Conservation (phyloP, 2,329 filamentous ascomycete species). For the Macroventuria anomochaeta region DNA sequence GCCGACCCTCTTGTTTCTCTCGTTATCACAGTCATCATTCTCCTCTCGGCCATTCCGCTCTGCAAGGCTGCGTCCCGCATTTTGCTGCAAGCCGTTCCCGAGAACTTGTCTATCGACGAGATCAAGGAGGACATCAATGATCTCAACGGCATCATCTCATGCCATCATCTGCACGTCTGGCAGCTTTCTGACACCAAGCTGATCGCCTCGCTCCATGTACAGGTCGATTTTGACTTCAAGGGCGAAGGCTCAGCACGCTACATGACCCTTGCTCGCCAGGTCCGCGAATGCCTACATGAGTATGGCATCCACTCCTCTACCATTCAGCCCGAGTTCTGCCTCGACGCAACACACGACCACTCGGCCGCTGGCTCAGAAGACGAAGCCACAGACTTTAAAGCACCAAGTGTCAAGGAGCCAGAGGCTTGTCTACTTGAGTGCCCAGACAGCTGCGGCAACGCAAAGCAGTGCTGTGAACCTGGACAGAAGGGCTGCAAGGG, state of each 20-base stretch:
- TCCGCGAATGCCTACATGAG: conserved; percentile 86
- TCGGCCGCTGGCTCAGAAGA: conserved; percentile 42
- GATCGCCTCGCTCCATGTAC: conserved; percentile 90
- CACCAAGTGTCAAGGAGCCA: conserved; percentile 45
- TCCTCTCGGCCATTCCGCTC: conserved; percentile 76
- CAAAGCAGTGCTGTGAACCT: conserved; percentile 53
- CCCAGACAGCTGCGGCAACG: conserved; percentile 51
- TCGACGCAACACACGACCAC: conserved; percentile 54
- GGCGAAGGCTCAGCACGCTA: conserved; percentile 79
- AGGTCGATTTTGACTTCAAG: conserved; percentile 88
- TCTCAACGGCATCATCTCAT: conserved; percentile 84
- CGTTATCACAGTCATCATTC: conserved; percentile 82
- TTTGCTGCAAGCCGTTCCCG: conserved; percentile 89
- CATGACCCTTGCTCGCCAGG: conserved; percentile 85
- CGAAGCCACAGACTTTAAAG: conserved; percentile 43
- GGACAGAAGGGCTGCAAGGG: conserved; percentile 33
- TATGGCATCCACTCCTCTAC: conserved; percentile 97
- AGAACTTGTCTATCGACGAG: conserved; percentile 84
- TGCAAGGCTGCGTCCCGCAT: conserved; percentile 84
- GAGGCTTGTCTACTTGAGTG: conserved; percentile 53
- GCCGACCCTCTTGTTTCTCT: conserved; percentile 91
- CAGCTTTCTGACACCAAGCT: conserved; percentile 94
- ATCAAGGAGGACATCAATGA: conserved; percentile 90
- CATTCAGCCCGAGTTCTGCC: conserved; percentile 86
- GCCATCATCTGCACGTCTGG: conserved; percentile 97